Base-by-base conservation (phyloP, 2,329 filamentous ascomycete species). In the Claviceps maximensis region DNA sequence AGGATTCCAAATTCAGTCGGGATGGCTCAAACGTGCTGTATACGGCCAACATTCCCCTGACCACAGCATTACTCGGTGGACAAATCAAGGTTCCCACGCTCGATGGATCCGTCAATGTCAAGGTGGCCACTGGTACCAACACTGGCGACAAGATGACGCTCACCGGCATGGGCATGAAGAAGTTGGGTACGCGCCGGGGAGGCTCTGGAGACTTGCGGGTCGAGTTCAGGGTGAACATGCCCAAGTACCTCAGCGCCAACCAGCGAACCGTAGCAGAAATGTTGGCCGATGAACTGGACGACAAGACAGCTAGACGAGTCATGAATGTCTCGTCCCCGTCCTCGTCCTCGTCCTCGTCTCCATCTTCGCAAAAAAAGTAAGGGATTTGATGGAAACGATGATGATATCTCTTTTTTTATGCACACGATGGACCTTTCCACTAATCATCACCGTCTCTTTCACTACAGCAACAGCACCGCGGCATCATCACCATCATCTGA, bases 151-250 rank as follows among this genome's bases (percentile, higher is more conserved):
- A 84, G 67, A 84, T 97, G 63, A 95, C 89, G 1, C 74, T 98
- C 19, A 75, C 82, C 1, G 91, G 91, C 7, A 89, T 89, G 86
- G 93, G 93, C 55, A 97, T 98, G 91, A 89, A 87, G 71, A 86
- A 87, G 61, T 76, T 98, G 12, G 76, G 79, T 56, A 76, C 78
- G 19, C 78, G 88, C 48, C 78, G 83, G 53, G 80, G 77, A 33
- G 78, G 77, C 41, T 80, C 77, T 31, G 93, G 93, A 58, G 93
- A 98, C 64, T 72, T 98, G 55, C 85, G 82, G 65, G 89, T 98
- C 7, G 91, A 98, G 67, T 98, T 95, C 78, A 89, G 89, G 67
- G 87, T 98, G 47, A 74, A 80, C 52, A 95, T 97, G 88, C 93
- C 93, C 47, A 97, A 95, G 71, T 96, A 91, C 63, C 76, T 98